phyloP scores from a whole-genome alignment of 208 protist species.

The Leishmania martiniquensis region DNA sequence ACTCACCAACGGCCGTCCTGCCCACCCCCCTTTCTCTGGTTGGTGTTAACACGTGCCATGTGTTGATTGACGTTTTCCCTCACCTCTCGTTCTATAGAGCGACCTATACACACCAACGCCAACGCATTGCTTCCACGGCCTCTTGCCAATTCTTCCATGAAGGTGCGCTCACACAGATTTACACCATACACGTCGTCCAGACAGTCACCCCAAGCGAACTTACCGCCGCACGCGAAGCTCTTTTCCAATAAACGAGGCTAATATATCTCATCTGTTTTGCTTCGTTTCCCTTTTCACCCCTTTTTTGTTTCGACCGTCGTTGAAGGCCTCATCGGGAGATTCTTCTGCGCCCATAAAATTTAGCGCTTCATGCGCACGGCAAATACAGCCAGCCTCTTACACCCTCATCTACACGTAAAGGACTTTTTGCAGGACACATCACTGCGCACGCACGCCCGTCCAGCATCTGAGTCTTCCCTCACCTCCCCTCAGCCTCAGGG shows the following conservation, averaged over 20 bases:
- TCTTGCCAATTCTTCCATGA: background rate
- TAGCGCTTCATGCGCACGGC: background rate
- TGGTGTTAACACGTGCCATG: background rate
- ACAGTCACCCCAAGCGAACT: background rate
- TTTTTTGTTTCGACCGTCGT: background rate
- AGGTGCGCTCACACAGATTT: background rate
- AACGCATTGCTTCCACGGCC: background rate
- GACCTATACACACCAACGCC: background rate
- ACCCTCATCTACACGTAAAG: background rate
- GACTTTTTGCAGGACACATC: background rate
- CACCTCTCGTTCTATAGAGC: background rate
- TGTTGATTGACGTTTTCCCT: background rate
- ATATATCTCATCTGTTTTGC: background rate
- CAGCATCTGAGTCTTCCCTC: background rate
- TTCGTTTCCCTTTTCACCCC: background rate
- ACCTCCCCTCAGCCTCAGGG: background rate
- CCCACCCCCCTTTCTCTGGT: background rate
- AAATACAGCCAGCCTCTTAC: background rate
- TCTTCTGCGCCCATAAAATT: background rate
- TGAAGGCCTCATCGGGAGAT: background rate
- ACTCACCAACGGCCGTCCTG: no score
- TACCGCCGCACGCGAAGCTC: background rate
- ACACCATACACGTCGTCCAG: background rate
- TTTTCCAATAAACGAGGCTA: background rate
- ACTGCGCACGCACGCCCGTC: background rate